Conservation (phyloP, 805 yeast species). For the Dipodascus albidus region DNA sequence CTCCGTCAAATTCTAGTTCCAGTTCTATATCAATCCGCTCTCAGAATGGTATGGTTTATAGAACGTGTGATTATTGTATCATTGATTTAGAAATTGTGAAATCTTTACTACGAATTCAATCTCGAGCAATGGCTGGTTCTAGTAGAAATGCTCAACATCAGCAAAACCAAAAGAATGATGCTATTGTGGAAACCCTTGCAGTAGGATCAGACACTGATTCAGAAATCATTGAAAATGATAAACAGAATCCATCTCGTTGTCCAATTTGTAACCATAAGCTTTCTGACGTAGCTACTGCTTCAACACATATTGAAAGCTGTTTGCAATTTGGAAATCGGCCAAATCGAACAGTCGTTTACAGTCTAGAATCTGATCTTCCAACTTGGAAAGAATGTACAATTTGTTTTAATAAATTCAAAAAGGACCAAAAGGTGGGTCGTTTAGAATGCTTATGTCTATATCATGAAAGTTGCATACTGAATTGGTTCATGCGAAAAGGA, state of each 20-base stretch:
- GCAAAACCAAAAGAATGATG: background rate
- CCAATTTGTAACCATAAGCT: background rate
- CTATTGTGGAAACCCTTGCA: background rate
- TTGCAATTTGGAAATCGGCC: background rate
- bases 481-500: slow-evolving; percentile 84
- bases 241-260: background rate
- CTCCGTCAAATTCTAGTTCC: slow-evolving; percentile 38
- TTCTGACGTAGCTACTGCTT: background rate
- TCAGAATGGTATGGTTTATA: slow-evolving; percentile 43
- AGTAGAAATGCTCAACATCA: background rate
- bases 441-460: slow-evolving; percentile 90
- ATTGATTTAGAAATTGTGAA: slow-evolving; percentile 46
- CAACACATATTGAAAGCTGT: background rate
- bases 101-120: slow-evolving; percentile 24
- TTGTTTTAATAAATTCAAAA: slow-evolving; percentile 77
- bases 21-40: slow-evolving; percentile 32
- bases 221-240: background rate
- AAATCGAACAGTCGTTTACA: background rate
- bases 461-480: slow-evolving; percentile 81
- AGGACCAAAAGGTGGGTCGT: slow-evolving; percentile 84
- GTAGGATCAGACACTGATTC: background rate
- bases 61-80: slow-evolving; percentile 68
- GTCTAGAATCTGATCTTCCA: background rate
- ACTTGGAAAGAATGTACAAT: slow-evolving; percentile 66
- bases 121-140: background rate